A percentile compares a stretch with the other conserved stretches of the same genome.
phyloP scores from a whole-genome alignment of 352 stramenopile genomes.

The Pythium oligandrum region DNA sequence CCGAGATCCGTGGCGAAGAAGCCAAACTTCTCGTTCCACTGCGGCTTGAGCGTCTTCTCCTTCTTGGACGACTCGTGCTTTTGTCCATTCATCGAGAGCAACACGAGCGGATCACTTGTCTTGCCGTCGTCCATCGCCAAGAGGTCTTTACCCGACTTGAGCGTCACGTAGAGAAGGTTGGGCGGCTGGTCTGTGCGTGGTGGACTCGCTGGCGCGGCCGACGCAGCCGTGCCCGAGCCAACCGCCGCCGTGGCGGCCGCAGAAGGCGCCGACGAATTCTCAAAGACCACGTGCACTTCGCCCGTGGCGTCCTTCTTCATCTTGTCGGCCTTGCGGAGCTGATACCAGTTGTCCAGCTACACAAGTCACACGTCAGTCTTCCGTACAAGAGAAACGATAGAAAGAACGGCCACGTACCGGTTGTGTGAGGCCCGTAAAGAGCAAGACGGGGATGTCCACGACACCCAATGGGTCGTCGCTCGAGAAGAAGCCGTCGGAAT shows the following conservation, averaged over 20 bases:
- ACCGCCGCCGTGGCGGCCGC: constrained; percentile 5
- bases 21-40: constrained; percentile 80
- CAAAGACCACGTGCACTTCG: constrained; percentile 53
- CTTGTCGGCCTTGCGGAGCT: constrained; percentile 49
- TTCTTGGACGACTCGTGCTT: constrained; percentile 77
- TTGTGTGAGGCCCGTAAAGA: constrained; percentile 31
- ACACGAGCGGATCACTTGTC: constrained; percentile 85
- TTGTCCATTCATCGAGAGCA: constrained; percentile 68
- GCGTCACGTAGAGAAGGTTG: constrained; percentile 66
- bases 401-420: constrained; percentile 13
- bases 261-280: constrained; percentile 9
- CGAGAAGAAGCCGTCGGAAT: constrained; percentile 56
- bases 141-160: constrained; percentile 73
- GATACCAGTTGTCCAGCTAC: constrained; percentile 67
- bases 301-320: constrained; percentile 73
- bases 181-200: constrained; percentile 25
- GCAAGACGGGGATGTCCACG: constrained; percentile 58
- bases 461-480: constrained; percentile 62
- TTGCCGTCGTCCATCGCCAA: constrained; percentile 84
- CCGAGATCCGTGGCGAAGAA: constrained; percentile 63
- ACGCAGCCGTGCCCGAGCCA: constrained; percentile 15
- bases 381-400: constrained; percentile 3
- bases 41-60: constrained; percentile 58
- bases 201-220: constrained; percentile 7
- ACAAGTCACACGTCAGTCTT: neutral